phyloP scores from a whole-genome alignment of 192 early-diverging fungal genomes.

The Linnemannia hyalina region DNA sequence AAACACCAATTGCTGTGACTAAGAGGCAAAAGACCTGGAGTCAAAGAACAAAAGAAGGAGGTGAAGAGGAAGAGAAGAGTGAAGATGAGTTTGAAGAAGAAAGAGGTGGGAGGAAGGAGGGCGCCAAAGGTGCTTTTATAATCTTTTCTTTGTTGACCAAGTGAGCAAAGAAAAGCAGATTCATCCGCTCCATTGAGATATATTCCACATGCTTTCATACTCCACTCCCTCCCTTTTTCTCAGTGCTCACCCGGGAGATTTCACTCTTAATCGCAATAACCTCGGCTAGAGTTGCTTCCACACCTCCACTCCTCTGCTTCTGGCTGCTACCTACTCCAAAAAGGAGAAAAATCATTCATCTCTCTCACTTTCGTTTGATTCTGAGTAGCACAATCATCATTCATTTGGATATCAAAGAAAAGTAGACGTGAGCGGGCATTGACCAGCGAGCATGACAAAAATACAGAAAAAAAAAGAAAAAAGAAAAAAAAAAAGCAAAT shows the following conservation, averaged over 20 bases:
- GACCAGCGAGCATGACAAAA: background rate
- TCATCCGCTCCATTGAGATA: no score
- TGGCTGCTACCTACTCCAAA: background rate
- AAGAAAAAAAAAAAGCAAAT: background rate
- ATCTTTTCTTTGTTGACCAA: background rate
- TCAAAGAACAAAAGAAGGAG: background rate
- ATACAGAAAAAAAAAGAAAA: background rate
- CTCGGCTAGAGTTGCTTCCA: background rate
- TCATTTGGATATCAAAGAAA: background rate
- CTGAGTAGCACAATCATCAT: background rate
- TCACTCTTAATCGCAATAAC: background rate
- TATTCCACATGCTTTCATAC: no score
- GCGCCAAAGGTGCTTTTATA: background rate
- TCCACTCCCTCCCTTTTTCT: background rate
- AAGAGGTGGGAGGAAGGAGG: background rate
- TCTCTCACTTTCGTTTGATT: background rate
- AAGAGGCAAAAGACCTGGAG: background rate
- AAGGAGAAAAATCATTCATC: background rate
- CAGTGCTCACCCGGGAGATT: background rate
- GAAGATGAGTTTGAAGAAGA: background rate
- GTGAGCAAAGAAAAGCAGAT: background rate
- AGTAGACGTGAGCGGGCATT: background rate
- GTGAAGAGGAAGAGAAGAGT: background rate
- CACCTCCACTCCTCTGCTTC: background rate
- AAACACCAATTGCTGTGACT: background rate